A percentile compares a stretch with the other conserved stretches of the same genome.
Conservation (phyloP, 2,329 filamentous ascomycete species). For the Colletotrichum sansevieriae region DNA sequence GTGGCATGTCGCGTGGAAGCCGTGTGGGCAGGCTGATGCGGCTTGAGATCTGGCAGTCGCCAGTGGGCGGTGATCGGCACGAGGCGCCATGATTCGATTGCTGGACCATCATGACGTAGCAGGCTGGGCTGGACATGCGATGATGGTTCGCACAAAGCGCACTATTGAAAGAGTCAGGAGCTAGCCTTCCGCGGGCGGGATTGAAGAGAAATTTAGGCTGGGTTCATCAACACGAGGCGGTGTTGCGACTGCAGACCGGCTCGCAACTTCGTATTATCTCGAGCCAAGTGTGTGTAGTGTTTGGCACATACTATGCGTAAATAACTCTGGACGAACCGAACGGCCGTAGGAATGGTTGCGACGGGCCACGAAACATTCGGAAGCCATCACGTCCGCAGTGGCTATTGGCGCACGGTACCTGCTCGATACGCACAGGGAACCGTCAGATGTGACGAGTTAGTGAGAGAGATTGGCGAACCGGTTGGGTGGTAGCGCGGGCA, state of each 20-base stretch:
- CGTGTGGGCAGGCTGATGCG: conserved; percentile 36
- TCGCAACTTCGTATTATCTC: conserved; percentile 19
- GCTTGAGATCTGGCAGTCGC: conserved; percentile 13
- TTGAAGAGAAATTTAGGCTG: conserved; percentile 16
- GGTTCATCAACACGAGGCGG: conserved; percentile 24
- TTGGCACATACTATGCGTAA: conserved; percentile 19
- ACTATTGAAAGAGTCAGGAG: conserved; percentile 25
- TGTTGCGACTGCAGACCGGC: conserved; percentile 13
- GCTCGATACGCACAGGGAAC: conserved; percentile 17
- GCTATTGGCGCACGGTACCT: conserved; percentile 35
- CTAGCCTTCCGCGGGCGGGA: conserved; percentile 27
- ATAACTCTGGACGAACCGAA: conserved; percentile 9
- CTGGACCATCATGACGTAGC: conserved; percentile 36
- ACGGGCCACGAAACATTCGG: conserved; percentile 13
- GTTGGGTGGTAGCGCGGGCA: conserved; percentile 30
- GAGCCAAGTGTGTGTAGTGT: conserved; percentile 22
- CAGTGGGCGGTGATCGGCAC: conserved; percentile 32
- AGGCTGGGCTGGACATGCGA: conserved; percentile 25
- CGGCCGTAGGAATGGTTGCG: conserved; percentile 24
- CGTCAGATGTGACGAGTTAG: conserved; percentile 31
- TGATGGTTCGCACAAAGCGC: conserved; percentile 20
- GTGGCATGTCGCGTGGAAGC: conserved; percentile 39
- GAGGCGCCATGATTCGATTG: conserved; percentile 37
- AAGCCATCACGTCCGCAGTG: not conserved
- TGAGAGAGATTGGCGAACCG: conserved; percentile 36